These are phyloP conservation scores for Rhexocercosporidium sp. DNA, from an alignment of 2,329 filamentous ascomycete species.

Conservation along the genomic window DNA sequence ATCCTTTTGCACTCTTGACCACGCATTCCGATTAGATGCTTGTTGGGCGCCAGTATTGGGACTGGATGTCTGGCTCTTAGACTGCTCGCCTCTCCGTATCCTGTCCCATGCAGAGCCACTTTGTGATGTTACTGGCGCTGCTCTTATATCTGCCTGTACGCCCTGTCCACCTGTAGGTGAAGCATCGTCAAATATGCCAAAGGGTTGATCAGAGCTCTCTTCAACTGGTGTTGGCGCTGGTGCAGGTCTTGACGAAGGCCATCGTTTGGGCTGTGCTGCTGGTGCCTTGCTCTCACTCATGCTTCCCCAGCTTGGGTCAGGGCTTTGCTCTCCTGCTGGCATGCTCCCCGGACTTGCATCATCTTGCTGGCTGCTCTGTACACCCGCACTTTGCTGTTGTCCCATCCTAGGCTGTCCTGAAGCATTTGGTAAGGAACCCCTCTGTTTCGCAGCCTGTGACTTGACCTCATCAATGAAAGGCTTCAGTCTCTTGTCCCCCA, in stretches of 20 bases:
- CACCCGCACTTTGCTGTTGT: constrained; percentile 10
- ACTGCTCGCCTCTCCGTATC: constrained; percentile 34
- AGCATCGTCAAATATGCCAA: constrained; percentile 39
- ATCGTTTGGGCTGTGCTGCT: constrained; percentile 4
- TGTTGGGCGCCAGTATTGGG: constrained; percentile 4
- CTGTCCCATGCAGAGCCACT: constrained; percentile 43
- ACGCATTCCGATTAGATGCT: constrained; percentile 21
- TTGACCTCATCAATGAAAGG: constrained; percentile 23
- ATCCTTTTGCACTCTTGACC: constrained; percentile 24
- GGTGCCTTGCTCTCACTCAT: constrained; percentile 1
- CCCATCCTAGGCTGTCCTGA: constrained; percentile 7
- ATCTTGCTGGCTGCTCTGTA: constrained; percentile 7
- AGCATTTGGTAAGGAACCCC: constrained; percentile 14
- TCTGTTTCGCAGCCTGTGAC: constrained; percentile 15
- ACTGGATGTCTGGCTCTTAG: not conserved
- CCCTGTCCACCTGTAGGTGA: constrained; percentile 38
- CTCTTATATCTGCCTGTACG: constrained; percentile 23
- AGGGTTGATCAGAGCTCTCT: constrained; percentile 22
- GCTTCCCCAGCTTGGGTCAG: not conserved
- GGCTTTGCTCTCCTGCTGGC: constrained; percentile 19
- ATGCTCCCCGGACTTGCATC: constrained; percentile 36
- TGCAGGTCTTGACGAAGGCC: constrained; percentile 10
- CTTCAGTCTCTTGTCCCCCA: constrained; percentile 38
- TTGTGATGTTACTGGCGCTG: constrained; percentile 13
- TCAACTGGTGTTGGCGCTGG: constrained; percentile 13